These are phyloP conservation scores for Porpolomopsis calyptriformis DNA, from an alignment of 768 basidiomycete genomes.

Conservation along the genomic window DNA sequence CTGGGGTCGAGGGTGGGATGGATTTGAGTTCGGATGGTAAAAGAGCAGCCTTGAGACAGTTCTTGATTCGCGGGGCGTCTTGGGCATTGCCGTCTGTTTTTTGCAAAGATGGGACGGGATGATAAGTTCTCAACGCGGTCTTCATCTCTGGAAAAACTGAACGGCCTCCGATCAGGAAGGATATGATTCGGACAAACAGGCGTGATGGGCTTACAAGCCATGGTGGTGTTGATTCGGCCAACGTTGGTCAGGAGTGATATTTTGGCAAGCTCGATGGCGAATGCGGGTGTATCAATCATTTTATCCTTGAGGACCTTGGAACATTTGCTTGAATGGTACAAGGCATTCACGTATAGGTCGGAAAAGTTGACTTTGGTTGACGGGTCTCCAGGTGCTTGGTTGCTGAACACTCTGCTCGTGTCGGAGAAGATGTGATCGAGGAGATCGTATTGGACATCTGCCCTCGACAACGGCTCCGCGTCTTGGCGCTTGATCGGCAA, in stretches of 20 bases:
- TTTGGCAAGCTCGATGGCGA: slow-evolving; percentile 65
- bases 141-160: slow-evolving; percentile 91
- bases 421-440: slow-evolving; percentile 70
- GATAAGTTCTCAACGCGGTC: slow-evolving; percentile 80
- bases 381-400: slow-evolving; percentile 25
- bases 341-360: slow-evolving; percentile 69
- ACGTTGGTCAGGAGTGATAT: slow-evolving; percentile 65
- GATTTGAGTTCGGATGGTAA: slow-evolving; percentile 58
- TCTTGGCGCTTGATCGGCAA: slow-evolving; percentile 44
- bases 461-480: slow-evolving; percentile 55
- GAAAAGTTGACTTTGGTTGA: slow-evolving; percentile 42
- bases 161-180: slow-evolving; percentile 29
- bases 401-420: slow-evolving; percentile 42
- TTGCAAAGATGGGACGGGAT: slow-evolving; percentile 83
- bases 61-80: slow-evolving; percentile 90
- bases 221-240: slow-evolving; percentile 72
- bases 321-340: slow-evolving; percentile 52
- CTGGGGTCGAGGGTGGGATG: slow-evolving; percentile 61
- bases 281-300: slow-evolving; percentile 47
- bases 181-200: slow-evolving; percentile 4
- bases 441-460: slow-evolving; percentile 71
- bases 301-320: slow-evolving; percentile 65
- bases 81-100: slow-evolving; percentile 82
- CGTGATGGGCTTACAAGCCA: slow-evolving; percentile 47
- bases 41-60: slow-evolving; percentile 55